Evolutionary conservation across 2,329 filamentous ascomycete species (phyloP), one percentile per base, ranked within the genome.

Genomic region (Colletotrichum sp.): DNA sequence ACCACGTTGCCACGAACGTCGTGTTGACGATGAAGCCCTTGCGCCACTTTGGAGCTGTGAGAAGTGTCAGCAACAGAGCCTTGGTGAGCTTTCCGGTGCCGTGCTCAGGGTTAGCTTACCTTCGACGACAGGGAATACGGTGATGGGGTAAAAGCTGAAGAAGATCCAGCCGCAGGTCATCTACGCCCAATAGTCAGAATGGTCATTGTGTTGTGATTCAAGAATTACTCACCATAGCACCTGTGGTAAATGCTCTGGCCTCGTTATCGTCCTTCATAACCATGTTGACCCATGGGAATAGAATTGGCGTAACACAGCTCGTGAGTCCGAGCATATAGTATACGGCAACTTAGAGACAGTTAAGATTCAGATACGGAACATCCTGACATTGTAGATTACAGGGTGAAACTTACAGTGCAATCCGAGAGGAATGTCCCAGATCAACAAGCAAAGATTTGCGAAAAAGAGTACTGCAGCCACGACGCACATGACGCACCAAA

Each of bases 401-500:
- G n/a, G n/a, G n/a, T n/a, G n/a, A n/a, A n/a, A n/a, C n/a, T 74
- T 8, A 72, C 72, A 78, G 57, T 78, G 76, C 24, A 79, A 68
- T 4, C 75, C 75, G 6, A 71, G 39, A 3, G 78, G 78, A 18
- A 79, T 78, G 36, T 78, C 39, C 78, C 78, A 79, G 12, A 78
- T 66, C 8, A 72, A n/a, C 6, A 78, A 64, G 49, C 72, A 77
- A 6, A 77, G 55, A 12, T 79, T 78, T 12, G 70, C 36, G 16
- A 79, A 79, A 3, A 77, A 60, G 5, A 79, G 62, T 3, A 78
- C 28, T 12, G 65, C 73, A 16, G 76, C 67, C 2, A 81, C 79
- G 24, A 79, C 67, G 7, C 74, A 78, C 44, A 82, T 78, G 34
- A 83, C 78, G 2, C 77, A 72, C 82, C 81, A 83, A 9, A 82